A percentile compares a stretch with the other conserved stretches of the same genome.
These are phyloP conservation scores for Gryganskiella cystojenkinii DNA, from an alignment of 192 early-diverging fungal genomes.

Conservation along the genomic window DNA sequence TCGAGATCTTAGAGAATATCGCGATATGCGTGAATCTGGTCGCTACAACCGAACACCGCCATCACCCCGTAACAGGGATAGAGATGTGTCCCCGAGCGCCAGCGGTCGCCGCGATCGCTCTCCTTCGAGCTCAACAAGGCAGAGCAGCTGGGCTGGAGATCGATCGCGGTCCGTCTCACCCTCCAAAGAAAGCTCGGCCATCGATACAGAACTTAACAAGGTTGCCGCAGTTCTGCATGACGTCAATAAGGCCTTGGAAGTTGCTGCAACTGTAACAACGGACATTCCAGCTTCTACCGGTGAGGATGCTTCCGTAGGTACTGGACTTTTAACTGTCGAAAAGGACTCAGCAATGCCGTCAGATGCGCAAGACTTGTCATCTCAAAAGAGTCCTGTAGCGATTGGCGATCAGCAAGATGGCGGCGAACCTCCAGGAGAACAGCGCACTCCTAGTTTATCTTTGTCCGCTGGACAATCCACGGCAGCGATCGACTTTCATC, in stretches of 20 bases:
- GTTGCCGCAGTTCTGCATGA: too few species aligned
- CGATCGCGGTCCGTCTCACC: constrained; percentile 17
- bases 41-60: constrained; percentile 21
- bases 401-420: too few species aligned
- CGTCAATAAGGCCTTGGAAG: too few species aligned
- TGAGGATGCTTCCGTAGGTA: too few species aligned
- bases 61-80: constrained; percentile 28
- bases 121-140: constrained; percentile 14
- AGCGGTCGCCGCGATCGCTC: constrained; percentile 15
- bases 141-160: constrained; percentile 22
- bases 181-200: constrained; percentile 1
- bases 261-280: too few species aligned
- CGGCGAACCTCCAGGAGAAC: too few species aligned
- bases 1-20: constrained; percentile 14
- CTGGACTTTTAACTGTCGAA: too few species aligned
- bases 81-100: constrained; percentile 19
- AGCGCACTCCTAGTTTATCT: not conserved
- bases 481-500: constrained; percentile 6
- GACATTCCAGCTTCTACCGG: too few species aligned
- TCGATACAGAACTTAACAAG: too few species aligned
- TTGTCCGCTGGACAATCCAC: not conserved
- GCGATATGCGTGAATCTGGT: constrained; percentile 25
- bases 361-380: too few species aligned
- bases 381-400: too few species aligned
- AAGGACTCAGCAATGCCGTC: too few species aligned